phyloP scores from a whole-genome alignment of 345 rosid species.

The Eucalyptus sp. region DNA sequence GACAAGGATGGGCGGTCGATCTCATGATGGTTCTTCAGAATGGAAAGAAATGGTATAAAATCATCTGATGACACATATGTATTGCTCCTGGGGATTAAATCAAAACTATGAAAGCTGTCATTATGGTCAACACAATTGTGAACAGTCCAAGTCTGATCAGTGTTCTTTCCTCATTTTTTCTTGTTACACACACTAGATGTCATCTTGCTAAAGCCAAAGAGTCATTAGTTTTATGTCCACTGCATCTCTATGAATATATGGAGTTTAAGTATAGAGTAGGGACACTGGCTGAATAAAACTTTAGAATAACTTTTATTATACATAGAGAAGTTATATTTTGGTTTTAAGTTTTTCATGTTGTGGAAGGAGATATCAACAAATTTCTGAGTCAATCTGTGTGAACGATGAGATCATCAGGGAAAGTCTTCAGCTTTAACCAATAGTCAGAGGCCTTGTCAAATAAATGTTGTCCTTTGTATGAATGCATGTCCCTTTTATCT shows the following conservation, averaged over 20 bases:
- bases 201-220: background rate
- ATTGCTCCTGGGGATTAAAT: background rate
- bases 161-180: background rate
- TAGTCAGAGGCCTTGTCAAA: background rate
- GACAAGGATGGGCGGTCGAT: conserved; percentile 93
- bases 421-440: background rate
- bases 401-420: background rate
- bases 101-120: background rate
- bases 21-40: conserved; percentile 69
- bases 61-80: background rate
- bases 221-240: background rate
- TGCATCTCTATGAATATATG: background rate
- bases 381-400: background rate
- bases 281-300: background rate
- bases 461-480: background rate
- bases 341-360: background rate
- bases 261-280: background rate
- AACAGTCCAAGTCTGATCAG: background rate
- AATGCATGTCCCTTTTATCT: background rate
- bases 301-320: background rate
- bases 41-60: conserved; percentile 87
- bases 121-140: background rate
- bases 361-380: background rate
- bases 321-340: background rate
- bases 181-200: background rate